These are phyloP conservation scores for Aspergillus affinis DNA, from an alignment of 495 filamentous ascomycete genomes.

Conservation along the genomic window DNA sequence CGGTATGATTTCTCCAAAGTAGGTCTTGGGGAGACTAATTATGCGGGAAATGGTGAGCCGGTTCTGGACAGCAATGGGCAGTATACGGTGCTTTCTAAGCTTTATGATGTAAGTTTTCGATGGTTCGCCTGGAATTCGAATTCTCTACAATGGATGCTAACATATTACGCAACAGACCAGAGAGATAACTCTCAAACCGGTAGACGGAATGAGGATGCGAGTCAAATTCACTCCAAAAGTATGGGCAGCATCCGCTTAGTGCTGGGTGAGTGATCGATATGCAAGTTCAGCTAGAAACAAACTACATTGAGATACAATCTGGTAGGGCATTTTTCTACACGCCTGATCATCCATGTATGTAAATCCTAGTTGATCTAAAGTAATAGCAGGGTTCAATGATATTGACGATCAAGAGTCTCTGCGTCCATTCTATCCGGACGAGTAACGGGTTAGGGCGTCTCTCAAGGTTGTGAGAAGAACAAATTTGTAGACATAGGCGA, in stretches of 20 bases:
- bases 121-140: not conserved
- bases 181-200: conserved; percentile 21
- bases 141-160: not conserved
- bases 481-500: no score
- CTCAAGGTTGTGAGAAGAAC: no score
- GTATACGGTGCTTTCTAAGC: conserved; percentile 38
- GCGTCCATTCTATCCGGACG: no score
- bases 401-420: no score
- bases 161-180: conserved; percentile 7
- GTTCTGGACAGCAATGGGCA: conserved; percentile 37
- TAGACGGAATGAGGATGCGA: conserved; percentile 26
- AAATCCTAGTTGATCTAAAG: no score
- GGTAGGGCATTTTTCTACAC: no score
- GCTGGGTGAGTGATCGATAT: not conserved
- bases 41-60: conserved; percentile 12
- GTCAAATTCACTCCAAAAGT: conserved; percentile 2
- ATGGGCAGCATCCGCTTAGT: not conserved
- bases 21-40: conserved; percentile 40
- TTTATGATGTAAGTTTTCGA: conserved; percentile 45
- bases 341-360: no score
- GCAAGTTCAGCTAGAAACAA: no score
- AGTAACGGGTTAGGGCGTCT: no score
- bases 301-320: no score
- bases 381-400: no score
- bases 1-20: conserved; percentile 45